Evolutionary conservation across 805 yeast species (phyloP), one percentile per base, ranked within the genome.

Genomic region (Saccharomycodes ludwigii): DNA sequence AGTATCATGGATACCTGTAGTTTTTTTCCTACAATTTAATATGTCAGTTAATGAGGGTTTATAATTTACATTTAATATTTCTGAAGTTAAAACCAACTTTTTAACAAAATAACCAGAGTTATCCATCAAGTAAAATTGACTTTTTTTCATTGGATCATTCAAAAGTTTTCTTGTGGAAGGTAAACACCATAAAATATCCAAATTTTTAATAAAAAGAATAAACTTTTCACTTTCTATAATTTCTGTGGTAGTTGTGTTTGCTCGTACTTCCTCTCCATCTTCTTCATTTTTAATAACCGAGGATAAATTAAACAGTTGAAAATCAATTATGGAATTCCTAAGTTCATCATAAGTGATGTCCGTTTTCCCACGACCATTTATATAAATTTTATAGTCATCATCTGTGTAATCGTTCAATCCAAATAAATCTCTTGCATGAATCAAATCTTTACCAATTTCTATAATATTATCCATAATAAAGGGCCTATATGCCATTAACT

Each of bases 1-100:
- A 36, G 83, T 75, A 51, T 85, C 95, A 45, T 76, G 82, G 15
- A 86, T 82, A 56, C 96, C 95, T 1, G 94, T 79, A 0, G 96
- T 86, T 58, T 83, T 86, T 51, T 83, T 80, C 60, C 96, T 73
- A 11, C 95, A 83, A 40, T 94, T 65, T 43, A 86, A 63, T 19
- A 85, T 75, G 56, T 86, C 96, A 22, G 75, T 71, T 18, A 72
- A 76, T 13, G 69, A 66, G 1, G 95, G 96, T 12, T 73, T 47
- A 52, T 81, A 86, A 37, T 67, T 66, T 2, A 67, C 63, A 5
- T 58, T 48, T 3, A 76, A 58, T 24, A 86, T 76, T 23, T 54
- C 38, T 4, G 34, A 26, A 6, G 30, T 30, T 38, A 88, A 61
- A 18, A 65, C 66, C 27, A 83, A 50, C 42, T 76, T 73, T 13